These are phyloP conservation scores for Phytophthora boehmeriae DNA, from an alignment of 352 stramenopile genomes.

Conservation along the genomic window DNA sequence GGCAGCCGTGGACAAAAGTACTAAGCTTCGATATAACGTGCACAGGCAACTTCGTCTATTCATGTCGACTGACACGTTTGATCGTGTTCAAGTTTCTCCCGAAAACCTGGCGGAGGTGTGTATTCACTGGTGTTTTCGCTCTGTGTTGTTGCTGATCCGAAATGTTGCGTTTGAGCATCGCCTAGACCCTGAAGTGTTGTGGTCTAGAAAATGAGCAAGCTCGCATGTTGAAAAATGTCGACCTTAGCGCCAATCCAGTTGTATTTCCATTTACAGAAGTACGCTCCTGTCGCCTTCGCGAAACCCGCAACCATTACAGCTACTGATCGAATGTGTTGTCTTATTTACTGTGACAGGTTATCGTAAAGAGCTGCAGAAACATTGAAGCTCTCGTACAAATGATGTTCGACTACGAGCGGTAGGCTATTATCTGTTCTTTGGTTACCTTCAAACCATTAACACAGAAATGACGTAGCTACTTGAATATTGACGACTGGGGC, in stretches of 20 bases:
- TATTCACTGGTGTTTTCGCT: background rate
- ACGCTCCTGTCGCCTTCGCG: background rate
- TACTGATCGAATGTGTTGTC: background rate
- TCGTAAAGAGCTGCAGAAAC: constrained; percentile 65
- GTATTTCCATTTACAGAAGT: constrained; percentile 70
- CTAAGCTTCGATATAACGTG: background rate
- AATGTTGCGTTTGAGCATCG: background rate
- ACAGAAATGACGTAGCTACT: constrained; percentile 36
- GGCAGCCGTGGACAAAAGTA: background rate
- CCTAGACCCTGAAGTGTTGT: constrained; percentile 53
- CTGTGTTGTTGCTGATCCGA: too few relatives aligned
- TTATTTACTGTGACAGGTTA: constrained; percentile 37
- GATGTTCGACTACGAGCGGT: constrained; percentile 84
- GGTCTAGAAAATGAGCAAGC: constrained; percentile 59
- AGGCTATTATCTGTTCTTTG: constrained; percentile 12
- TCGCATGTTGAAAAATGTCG: constrained; percentile 63
- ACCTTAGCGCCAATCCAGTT: constrained; percentile 50
- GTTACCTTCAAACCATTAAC: background rate
- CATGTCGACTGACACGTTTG: constrained; percentile 74
- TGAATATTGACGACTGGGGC: constrained; percentile 84
- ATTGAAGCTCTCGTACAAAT: constrained; percentile 68
- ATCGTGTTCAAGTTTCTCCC: constrained; percentile 52
- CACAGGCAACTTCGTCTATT: constrained; percentile 65
- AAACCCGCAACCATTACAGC: background rate
- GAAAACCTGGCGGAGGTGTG: constrained; percentile 49